These are phyloP conservation scores for Talaromyces liani DNA, from an alignment of 495 filamentous ascomycete genomes.

Conservation along the genomic window DNA sequence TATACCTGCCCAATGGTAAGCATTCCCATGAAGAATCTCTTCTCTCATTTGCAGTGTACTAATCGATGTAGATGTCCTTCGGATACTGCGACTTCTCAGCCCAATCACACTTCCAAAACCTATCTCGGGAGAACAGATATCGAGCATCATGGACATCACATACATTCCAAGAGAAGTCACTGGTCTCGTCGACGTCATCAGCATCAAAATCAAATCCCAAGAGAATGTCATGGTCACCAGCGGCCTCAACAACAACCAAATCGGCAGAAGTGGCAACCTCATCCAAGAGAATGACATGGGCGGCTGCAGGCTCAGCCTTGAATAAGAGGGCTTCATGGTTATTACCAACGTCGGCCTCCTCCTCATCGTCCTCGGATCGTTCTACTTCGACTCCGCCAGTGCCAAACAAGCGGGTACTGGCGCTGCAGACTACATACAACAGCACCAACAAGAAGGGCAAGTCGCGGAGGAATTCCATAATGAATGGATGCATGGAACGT, in stretches of 20 bases:
- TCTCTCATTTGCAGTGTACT: too few relatives aligned
- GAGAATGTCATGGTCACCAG: not conserved
- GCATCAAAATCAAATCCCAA: not conserved
- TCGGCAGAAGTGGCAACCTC: not conserved
- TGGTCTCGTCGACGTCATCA: not conserved
- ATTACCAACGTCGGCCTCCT: not conserved
- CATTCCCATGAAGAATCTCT: not conserved
- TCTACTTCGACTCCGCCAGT: not conserved
- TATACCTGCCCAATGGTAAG: not conserved
- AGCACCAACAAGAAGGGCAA: not conserved
- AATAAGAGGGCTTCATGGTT: not conserved
- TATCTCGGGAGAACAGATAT: not conserved
- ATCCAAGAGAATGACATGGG: not conserved
- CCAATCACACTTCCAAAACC: not conserved
- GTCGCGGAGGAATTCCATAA: not conserved
- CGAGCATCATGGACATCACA: not conserved
- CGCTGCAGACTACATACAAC: not conserved
- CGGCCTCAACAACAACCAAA: not conserved
- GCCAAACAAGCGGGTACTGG: not conserved
- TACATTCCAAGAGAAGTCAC: not conserved
- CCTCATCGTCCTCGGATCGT: not conserved
- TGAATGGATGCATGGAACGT: not conserved
- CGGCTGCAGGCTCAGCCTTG: not conserved
- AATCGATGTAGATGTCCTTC: too few relatives aligned
- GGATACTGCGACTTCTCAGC: constrained; percentile 3